phyloP scores from a whole-genome alignment of 2,329 filamentous ascomycete species.

The Curvularia sp. region DNA sequence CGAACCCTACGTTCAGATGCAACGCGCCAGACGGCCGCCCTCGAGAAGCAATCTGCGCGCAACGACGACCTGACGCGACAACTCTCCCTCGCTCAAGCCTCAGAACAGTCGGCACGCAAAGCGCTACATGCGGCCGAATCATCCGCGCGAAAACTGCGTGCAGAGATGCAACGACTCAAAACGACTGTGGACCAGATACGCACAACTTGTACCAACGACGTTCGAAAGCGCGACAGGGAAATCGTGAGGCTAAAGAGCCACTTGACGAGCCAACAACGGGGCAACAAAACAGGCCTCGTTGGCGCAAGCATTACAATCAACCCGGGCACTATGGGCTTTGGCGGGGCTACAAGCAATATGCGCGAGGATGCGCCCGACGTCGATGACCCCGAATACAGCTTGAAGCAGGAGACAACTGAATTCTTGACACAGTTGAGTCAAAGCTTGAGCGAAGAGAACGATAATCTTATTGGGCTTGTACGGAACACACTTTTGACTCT shows the following conservation, averaged over 20 bases:
- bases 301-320: constrained; percentile 59
- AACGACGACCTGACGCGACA: constrained; percentile 64
- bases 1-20: constrained; percentile 77
- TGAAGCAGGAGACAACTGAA: constrained; percentile 87
- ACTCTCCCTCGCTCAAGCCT: constrained; percentile 67
- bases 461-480: constrained; percentile 75
- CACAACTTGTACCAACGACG: constrained; percentile 85
- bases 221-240: constrained; percentile 87
- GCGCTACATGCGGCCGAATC: constrained; percentile 78
- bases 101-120: constrained; percentile 72
- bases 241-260: constrained; percentile 89
- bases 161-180: constrained; percentile 82
- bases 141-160: constrained; percentile 76
- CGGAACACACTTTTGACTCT: constrained; percentile 74
- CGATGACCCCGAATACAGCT: constrained; percentile 67
- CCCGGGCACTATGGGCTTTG: constrained; percentile 40
- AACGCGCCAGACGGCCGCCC: constrained; percentile 73
- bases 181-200: constrained; percentile 81
- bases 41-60: constrained; percentile 64
- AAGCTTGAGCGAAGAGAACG: constrained; percentile 89
- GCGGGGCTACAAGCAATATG: constrained; percentile 47
- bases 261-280: constrained; percentile 68
- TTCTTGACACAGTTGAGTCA: constrained; percentile 87
- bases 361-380: constrained; percentile 63
- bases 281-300: constrained; percentile 55